Conservation (phyloP, 2,329 filamentous ascomycete genomes). For the Zymoseptoria crescenta region DNA sequence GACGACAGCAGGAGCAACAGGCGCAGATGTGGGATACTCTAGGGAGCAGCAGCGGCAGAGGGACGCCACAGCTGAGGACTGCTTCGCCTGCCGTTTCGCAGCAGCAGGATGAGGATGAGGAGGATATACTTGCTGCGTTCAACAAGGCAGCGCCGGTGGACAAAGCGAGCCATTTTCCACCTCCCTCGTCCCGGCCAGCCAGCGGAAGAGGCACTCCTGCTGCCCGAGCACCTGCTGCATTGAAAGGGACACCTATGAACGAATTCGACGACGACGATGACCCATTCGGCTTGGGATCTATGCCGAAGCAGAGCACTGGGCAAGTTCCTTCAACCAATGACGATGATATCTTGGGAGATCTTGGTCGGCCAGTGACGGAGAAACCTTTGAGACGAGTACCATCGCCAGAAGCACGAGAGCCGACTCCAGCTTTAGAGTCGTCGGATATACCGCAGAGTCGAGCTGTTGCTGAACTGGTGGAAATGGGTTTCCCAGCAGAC, state of each 20-base stretch:
- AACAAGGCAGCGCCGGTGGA: constrained; percentile 52
- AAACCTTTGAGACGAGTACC: constrained; percentile 19
- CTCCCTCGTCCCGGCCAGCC: constrained; percentile 27
- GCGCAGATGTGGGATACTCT: constrained; percentile 64
- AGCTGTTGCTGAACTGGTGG: constrained; percentile 79
- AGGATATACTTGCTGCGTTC: constrained; percentile 56
- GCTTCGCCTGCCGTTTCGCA: constrained; percentile 15
- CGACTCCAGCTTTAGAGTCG: not conserved
- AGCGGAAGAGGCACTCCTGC: constrained; percentile 37
- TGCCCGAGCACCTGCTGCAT: constrained; percentile 1
- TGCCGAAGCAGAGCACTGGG: constrained; percentile 17
- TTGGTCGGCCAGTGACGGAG: constrained; percentile 52
- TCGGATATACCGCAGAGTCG: constrained; percentile 44
- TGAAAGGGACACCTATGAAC: constrained; percentile 1
- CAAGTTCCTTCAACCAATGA: constrained; percentile 35
- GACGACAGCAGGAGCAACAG: constrained; percentile 66
- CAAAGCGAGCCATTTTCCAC: constrained; percentile 52
- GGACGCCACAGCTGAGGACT: constrained; percentile 29
- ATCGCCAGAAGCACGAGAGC: constrained; percentile 1
- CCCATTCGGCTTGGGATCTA: constrained; percentile 66
- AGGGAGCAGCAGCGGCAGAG: constrained; percentile 55
- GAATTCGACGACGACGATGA: constrained; percentile 61
- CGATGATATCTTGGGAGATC: constrained; percentile 55
- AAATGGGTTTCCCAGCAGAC: constrained; percentile 87
- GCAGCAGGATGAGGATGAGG: constrained; percentile 36